These are phyloP conservation scores for Leishmania braziliensis DNA, from an alignment of 208 protist genomes.

Conservation along the genomic window DNA sequence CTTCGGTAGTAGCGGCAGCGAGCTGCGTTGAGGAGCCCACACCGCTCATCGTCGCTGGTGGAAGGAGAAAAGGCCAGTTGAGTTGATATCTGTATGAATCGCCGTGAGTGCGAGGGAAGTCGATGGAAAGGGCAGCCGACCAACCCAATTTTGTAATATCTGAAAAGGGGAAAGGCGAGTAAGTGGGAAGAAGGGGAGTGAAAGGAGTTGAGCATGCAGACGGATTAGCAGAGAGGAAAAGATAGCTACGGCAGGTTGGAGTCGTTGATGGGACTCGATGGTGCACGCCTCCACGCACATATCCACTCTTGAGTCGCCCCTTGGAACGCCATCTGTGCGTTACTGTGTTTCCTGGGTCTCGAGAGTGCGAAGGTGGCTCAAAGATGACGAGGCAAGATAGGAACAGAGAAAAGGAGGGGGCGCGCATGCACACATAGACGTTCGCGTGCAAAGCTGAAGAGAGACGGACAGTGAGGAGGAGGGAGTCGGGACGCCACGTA, in stretches of 20 bases:
- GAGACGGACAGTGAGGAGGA: background rate
- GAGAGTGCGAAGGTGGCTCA: background rate
- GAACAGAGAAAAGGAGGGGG: background rate
- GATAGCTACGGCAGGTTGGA: background rate
- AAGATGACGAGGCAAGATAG: background rate
- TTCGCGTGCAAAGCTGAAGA: background rate
- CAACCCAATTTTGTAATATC: background rate
- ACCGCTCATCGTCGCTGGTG: background rate
- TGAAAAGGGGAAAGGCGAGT: background rate
- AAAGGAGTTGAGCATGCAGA: background rate
- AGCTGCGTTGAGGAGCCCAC: background rate
- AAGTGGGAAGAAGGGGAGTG: background rate
- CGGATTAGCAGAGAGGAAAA: background rate
- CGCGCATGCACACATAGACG: background rate
- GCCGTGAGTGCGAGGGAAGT: background rate
- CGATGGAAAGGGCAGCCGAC: background rate
- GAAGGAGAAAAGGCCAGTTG: background rate
- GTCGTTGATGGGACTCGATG: background rate
- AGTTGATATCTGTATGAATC: background rate
- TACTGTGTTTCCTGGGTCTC: background rate
- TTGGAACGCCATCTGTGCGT: background rate
- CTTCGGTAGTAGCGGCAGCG: background rate
- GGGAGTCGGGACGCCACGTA: background rate
- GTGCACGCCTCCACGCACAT: background rate
- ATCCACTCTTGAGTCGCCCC: background rate